Percentiles rank a stretch among this genome's conserved stretches.
These are phyloP conservation scores for Tagetes erecta DNA, from an alignment of 129 eudicot species.

Conservation along the genomic window DNA sequence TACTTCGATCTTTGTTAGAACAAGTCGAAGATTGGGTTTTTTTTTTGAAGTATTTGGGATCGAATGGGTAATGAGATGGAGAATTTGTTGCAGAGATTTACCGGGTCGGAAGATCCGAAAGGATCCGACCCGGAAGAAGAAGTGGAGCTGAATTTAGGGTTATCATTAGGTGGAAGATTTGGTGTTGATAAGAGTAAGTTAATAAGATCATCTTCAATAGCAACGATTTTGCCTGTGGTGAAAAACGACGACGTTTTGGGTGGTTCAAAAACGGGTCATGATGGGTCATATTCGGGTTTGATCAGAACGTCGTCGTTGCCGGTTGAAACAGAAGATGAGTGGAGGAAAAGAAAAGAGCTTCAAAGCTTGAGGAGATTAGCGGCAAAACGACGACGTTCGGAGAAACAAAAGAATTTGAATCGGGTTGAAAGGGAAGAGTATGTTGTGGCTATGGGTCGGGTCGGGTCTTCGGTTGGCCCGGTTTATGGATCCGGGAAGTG, in stretches of 20 bases:
- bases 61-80: constrained; percentile 44
- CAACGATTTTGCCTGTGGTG: constrained; percentile 58
- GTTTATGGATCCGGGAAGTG: constrained; percentile 42
- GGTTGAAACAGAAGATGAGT: constrained; percentile 83
- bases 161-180: constrained; percentile 88
- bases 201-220: constrained; percentile 69
- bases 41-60: constrained; percentile 41
- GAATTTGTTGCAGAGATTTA: constrained; percentile 61
- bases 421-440: constrained; percentile 53
- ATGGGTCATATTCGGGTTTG: constrained; percentile 25
- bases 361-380: constrained; percentile 78
- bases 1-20: constrained; percentile 2
- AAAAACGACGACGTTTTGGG: constrained; percentile 48
- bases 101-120: constrained; percentile 32
- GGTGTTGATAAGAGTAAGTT: constrained; percentile 75
- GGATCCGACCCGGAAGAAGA: constrained; percentile 49
- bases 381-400: constrained; percentile 84
- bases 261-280: constrained; percentile 17
- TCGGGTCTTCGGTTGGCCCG: constrained; percentile 43
- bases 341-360: constrained; percentile 88
- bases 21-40: not conserved
- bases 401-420: constrained; percentile 59
- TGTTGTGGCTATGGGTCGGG: constrained; percentile 42
- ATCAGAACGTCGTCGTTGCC: constrained; percentile 83
- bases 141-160: constrained; percentile 75